Conservation (phyloP, 441 rosid species). For the Adansonia gregorii region DNA sequence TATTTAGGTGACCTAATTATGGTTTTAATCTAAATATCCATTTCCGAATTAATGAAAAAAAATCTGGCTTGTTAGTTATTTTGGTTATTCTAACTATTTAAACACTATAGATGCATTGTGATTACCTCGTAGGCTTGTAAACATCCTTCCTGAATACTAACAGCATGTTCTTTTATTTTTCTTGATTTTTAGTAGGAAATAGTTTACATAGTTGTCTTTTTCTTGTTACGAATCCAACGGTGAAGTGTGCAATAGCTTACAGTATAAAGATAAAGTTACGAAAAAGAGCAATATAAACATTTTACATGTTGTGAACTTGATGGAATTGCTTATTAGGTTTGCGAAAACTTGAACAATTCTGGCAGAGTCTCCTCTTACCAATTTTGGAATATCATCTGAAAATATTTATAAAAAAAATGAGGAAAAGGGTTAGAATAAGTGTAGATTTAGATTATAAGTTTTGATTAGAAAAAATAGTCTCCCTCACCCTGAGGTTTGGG, state of each 20-base stretch:
- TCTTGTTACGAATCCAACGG: neutral
- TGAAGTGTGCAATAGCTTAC: neutral
- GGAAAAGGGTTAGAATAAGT: conserved; percentile 14
- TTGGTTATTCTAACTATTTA: too few species aligned
- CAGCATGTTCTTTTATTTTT: too few species aligned
- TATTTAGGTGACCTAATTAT: neutral
- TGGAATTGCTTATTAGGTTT: conserved; percentile 93
- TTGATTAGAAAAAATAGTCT: neutral
- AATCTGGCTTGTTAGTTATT: neutral
- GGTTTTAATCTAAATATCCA: neutral
- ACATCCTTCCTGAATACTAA: neutral
- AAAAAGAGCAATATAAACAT: conserved; percentile 13
- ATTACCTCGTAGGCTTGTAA: neutral
- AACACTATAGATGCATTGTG: too few species aligned
- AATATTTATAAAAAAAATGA: neutral
- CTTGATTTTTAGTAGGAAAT: neutral
- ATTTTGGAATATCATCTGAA: conserved; percentile 84
- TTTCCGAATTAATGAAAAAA: neutral
- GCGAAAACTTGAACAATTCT: conserved; percentile 96
- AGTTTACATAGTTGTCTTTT: neutral
- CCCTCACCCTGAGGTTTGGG: neutral
- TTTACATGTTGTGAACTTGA: conserved; percentile 93
- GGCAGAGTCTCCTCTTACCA: conserved; percentile 89
- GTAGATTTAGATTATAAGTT: conserved; percentile 1
- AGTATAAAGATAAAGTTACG: neutral